Percentiles rank a stretch among this genome's conserved stretches.
Conservation (phyloP, 768 basidiomycete genomes). For the Paxillus ammoniavirescens region DNA sequence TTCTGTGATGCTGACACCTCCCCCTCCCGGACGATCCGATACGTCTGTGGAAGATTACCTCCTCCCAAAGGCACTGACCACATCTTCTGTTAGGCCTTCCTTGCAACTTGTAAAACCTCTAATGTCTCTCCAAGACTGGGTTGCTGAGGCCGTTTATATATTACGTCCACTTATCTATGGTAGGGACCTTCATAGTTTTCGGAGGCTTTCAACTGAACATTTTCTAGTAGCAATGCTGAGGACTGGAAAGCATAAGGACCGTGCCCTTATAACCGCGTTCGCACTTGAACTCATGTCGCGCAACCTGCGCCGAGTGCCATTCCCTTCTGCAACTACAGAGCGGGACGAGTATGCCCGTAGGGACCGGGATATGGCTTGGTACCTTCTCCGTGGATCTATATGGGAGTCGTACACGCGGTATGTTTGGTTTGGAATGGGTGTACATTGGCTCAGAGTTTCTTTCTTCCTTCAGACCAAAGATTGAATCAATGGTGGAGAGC, state of each 20-base stretch:
- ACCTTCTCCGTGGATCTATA: slow-evolving; percentile 80
- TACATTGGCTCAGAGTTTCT: neutral
- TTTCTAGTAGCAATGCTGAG: slow-evolving; percentile 24
- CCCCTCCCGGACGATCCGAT: slow-evolving; percentile 50
- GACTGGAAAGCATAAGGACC: slow-evolving; percentile 35
- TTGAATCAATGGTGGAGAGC: slow-evolving; percentile 59
- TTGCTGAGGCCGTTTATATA: slow-evolving; percentile 69
- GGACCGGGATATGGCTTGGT: slow-evolving; percentile 82
- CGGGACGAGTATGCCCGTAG: slow-evolving; percentile 77
- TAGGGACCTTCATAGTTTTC: slow-evolving; percentile 30
- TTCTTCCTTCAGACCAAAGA: slow-evolving; percentile 60
- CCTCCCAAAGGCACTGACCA: slow-evolving; percentile 76
- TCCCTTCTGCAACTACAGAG: slow-evolving; percentile 62
- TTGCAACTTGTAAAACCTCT: slow-evolving; percentile 62
- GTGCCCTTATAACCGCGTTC: slow-evolving; percentile 64
- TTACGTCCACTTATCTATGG: slow-evolving; percentile 78
- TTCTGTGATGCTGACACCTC: slow-evolving; percentile 49
- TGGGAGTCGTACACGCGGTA: slow-evolving; percentile 81
- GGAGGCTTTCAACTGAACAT: slow-evolving; percentile 1
- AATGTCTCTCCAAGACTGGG: slow-evolving; percentile 67
- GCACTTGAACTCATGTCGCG: slow-evolving; percentile 73
- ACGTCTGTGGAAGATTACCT: slow-evolving; percentile 75
- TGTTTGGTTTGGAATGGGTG: slow-evolving; percentile 14
- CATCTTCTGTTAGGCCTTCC: slow-evolving; percentile 70
- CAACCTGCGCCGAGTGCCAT: slow-evolving; percentile 65